Percentiles rank a stretch among this genome's conserved stretches.
Conservation (phyloP, 352 stramenopile genomes). For the Phytophthora aleatoria region DNA sequence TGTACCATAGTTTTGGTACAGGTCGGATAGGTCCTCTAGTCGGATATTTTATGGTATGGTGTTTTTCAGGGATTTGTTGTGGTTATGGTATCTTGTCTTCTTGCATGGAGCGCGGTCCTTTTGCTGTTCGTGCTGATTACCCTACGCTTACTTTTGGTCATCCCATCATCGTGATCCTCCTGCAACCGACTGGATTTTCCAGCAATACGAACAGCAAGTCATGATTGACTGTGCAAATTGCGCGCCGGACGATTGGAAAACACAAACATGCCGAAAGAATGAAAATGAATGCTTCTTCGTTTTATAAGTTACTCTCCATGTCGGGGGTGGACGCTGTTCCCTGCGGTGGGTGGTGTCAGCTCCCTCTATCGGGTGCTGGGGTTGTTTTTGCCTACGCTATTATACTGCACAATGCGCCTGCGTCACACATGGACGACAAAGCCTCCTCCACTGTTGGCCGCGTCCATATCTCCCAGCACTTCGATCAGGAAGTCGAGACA, state of each 20-base stretch:
- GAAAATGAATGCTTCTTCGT: conserved; percentile 6
- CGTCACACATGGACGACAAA: conserved; percentile 30
- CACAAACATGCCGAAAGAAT: background rate
- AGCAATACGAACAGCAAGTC: conserved; percentile 8
- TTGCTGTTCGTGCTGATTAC: conserved; percentile 12
- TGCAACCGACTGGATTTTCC: conserved; percentile 18
- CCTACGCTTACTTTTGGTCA: conserved; percentile 3
- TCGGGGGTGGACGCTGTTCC: background rate
- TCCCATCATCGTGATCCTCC: conserved; percentile 6
- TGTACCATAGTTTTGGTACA: too few species aligned
- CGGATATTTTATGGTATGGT: too few species aligned
- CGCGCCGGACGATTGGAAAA: conserved; percentile 1
- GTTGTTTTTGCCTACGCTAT: conserved; percentile 9
- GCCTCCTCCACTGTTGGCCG: conserved; percentile 9
- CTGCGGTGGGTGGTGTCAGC: conserved; percentile 2
- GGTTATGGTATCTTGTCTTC: too few species aligned
- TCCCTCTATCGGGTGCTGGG: conserved; percentile 20
- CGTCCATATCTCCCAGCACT: conserved; percentile 28
- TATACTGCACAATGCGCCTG: conserved; percentile 8
- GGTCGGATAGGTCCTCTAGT: too few species aligned
- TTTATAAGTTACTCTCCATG: conserved; percentile 23
- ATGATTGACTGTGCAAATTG: background rate
- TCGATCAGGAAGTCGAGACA: conserved; percentile 52
- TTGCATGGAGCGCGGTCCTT: conserved; percentile 1
- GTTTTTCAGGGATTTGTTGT: too few species aligned